Base-by-base conservation (phyloP, 192 early-diverging fungal genomes). In the Phycomyces nitens region DNA sequence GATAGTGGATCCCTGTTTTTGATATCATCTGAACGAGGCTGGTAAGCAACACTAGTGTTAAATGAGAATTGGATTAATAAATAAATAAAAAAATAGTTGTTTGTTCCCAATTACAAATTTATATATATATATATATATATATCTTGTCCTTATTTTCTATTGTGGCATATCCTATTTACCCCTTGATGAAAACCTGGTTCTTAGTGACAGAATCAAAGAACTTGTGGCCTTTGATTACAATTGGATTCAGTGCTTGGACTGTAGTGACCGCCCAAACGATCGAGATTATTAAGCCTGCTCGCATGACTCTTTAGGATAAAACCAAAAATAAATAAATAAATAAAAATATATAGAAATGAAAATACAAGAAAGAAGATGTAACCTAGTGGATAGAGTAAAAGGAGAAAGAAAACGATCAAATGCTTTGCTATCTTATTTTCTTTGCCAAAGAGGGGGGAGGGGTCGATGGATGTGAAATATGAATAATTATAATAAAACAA, bases 161-260 rank as follows among this genome's bases (percentile, higher is more conserved):
- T 20, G n/a, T 58, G 21, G 23, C n/a, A n/a, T n/a, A n/a, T n/a
- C n/a, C n/a, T 39, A 15, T 2, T 60, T 65, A 73, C 71, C 86
- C 88, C 72, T 88, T 88, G 77, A 88, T 76, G 55, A 85, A 88
- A 78, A 91, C 88, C 70, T 91, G 86, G 23, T 85, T 76, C 68
- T 88, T 85, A 6, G 84, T 86, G 29, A 85, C 83, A 18, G 79
- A 79, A 69, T 89, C 81, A 72, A 88, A 91, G 60, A 85, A 85
- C 72, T 88, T 89, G 66, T 78, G 75, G 47, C 84, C 86, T 65
- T 89, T 89, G 70, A 86, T 82, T 22, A 74, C 71, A 47, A 89
- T 75, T 21, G 84, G 82, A 68, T 88, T 82, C 58, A 91, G 23
- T 39, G 68, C 68, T 27, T 12, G 47, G 11, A 43, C 55, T 14